Conservation (phyloP, 164 flowering plant genomes). For the Magnolia officinalis region DNA sequence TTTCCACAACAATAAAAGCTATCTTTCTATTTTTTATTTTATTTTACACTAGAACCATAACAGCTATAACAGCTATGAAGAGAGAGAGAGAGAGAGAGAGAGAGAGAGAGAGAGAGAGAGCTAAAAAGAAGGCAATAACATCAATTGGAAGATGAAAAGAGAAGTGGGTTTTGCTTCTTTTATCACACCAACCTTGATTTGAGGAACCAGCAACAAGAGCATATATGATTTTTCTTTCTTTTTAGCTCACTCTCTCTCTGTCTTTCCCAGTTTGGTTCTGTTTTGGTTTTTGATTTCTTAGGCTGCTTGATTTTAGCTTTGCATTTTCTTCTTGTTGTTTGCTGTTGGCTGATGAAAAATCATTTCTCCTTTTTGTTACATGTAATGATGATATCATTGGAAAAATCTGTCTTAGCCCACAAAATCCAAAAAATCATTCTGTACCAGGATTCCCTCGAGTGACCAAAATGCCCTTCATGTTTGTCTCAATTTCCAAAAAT, state of each 20-base stretch:
- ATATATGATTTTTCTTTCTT: constrained; percentile 22
- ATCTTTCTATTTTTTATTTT: neutral
- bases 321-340: neutral
- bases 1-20: constrained; percentile 40
- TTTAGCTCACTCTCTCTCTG: constrained; percentile 4
- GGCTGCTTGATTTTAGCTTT: neutral
- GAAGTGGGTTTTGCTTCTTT: constrained; percentile 7
- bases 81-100: neutral
- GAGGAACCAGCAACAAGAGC: constrained; percentile 23
- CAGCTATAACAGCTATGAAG: neutral
- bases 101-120: constrained; percentile 1
- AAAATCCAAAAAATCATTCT: neutral
- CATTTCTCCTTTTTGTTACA: too few relatives aligned
- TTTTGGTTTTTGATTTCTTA: neutral
- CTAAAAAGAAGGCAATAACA: neutral
- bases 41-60: neutral
- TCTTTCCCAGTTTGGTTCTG: too few relatives aligned
- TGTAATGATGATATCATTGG: neutral
- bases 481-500: neutral
- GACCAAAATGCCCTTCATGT: neutral
- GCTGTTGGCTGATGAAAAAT: neutral
- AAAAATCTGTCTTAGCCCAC: neutral
- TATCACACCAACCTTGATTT: constrained; percentile 26
- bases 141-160: neutral
- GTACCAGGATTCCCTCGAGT: neutral